Evolutionary conservation across 2,329 filamentous ascomycete species (phyloP).

Genomic region (Verticillium nubilum): DNA sequence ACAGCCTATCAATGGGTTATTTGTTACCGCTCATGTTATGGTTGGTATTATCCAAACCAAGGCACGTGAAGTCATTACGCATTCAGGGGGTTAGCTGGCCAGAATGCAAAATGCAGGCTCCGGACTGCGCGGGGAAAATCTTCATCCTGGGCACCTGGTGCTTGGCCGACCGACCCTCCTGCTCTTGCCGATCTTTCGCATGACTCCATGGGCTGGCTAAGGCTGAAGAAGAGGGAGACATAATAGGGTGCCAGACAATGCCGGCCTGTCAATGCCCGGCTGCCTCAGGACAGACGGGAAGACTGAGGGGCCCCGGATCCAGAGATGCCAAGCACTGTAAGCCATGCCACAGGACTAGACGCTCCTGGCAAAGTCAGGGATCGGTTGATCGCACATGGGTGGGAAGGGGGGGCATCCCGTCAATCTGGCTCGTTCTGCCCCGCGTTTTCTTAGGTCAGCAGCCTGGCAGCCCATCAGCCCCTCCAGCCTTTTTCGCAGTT

Average conservation of each 20-base stretch:
- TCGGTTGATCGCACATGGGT: background rate
- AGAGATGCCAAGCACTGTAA: background rate
- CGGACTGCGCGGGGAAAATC: background rate
- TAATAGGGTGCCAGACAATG: background rate
- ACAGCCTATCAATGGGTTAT: background rate
- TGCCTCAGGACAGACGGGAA: background rate
- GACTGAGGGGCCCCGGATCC: background rate
- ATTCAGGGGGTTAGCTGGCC: background rate
- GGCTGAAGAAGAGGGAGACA: background rate
- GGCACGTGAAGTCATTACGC: background rate
- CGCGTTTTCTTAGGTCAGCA: background rate
- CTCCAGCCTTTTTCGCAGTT: background rate
- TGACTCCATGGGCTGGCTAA: background rate
- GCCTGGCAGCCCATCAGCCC: background rate
- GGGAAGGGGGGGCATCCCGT: background rate
- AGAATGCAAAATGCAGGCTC: background rate
- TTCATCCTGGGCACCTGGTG: background rate
- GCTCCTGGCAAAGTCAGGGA: background rate
- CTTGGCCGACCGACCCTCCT: background rate
- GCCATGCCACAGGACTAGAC: background rate
- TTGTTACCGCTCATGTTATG: background rate
- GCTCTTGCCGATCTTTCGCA: background rate
- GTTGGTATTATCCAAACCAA: background rate
- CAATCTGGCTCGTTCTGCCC: background rate
- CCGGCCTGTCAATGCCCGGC: background rate